These are phyloP conservation scores for Vitis hybrid DNA, from an alignment of 177 flowering plant genomes.

Conservation along the genomic window DNA sequence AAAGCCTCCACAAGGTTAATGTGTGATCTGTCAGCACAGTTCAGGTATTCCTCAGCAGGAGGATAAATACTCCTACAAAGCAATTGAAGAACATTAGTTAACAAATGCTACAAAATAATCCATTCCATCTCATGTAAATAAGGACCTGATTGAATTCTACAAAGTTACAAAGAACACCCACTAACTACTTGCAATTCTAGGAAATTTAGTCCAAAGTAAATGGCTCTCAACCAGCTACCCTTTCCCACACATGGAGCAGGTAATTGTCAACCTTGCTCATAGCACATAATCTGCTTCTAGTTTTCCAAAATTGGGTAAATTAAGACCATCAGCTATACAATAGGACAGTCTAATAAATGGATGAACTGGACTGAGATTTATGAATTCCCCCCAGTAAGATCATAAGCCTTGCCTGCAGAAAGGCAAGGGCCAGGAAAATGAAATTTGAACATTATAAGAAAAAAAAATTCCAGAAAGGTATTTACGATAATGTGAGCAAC, in stretches of 20 bases:
- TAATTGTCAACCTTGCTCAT: background rate
- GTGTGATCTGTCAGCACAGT: conserved; percentile 56
- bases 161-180: too few species aligned
- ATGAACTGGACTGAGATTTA: too few species aligned
- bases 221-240: too few species aligned
- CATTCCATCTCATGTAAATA: too few species aligned
- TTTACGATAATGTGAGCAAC: too few species aligned
- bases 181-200: too few species aligned
- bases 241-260: background rate
- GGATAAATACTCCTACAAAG: conserved; percentile 63
- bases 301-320: background rate
- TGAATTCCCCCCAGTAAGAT: too few species aligned
- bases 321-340: background rate
- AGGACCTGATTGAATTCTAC: too few species aligned
- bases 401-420: too few species aligned
- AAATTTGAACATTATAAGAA: background rate
- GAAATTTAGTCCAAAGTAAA: too few species aligned
- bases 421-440: background rate
- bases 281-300: background rate
- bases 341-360: too few species aligned
- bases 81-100: conserved; percentile 8
- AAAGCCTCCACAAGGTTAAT: conserved; percentile 84
- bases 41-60: conserved; percentile 72
- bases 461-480: too few species aligned
- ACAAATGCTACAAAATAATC: background rate